Conservation (phyloP, 2,329 filamentous ascomycete genomes). For the Aureobasidium sp. region DNA sequence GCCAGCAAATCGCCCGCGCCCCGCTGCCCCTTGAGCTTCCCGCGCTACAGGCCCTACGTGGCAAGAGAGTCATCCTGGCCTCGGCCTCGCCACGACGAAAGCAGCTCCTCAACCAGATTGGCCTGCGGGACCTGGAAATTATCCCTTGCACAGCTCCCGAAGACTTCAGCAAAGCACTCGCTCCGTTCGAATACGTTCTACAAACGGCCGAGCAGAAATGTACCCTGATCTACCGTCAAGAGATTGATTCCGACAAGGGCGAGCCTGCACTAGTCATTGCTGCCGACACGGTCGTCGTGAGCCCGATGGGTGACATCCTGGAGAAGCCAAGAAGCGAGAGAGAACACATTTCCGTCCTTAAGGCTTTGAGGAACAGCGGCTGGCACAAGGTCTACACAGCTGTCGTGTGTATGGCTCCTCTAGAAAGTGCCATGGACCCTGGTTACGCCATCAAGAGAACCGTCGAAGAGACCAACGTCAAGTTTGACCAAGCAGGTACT, state of each 20-base stretch:
- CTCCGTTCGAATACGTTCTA: slow-evolving; percentile 85
- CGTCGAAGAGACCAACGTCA: slow-evolving; percentile 88
- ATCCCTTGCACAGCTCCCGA: slow-evolving; percentile 77
- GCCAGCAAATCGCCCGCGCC: slow-evolving; percentile 34
- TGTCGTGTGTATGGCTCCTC: slow-evolving; percentile 73
- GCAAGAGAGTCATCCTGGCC: slow-evolving; percentile 79
- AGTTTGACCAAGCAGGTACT: slow-evolving; percentile 60
- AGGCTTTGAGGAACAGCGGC: slow-evolving; percentile 55
- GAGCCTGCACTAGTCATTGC: slow-evolving; percentile 83
- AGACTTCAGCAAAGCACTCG: slow-evolving; percentile 71
- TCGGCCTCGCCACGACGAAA: slow-evolving; percentile 81
- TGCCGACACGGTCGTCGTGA: slow-evolving; percentile 85
- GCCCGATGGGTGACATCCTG: slow-evolving; percentile 68
- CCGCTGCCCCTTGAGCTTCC: slow-evolving; percentile 71
- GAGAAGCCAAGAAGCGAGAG: slow-evolving; percentile 83
- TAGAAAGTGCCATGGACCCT: slow-evolving; percentile 71
- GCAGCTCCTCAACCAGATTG: slow-evolving; percentile 70
- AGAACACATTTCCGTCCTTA: slow-evolving; percentile 79
- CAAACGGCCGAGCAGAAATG: slow-evolving; percentile 81
- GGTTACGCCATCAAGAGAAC: slow-evolving; percentile 76
- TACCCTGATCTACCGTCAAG: slow-evolving; percentile 60
- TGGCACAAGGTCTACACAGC: slow-evolving; percentile 79
- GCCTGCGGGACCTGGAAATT: slow-evolving; percentile 75
- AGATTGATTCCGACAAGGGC: slow-evolving; percentile 51
- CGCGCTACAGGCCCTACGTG: slow-evolving; percentile 66